Conservation (phyloP, 2,329 filamentous ascomycete genomes). For the Byssothecium circinans region DNA sequence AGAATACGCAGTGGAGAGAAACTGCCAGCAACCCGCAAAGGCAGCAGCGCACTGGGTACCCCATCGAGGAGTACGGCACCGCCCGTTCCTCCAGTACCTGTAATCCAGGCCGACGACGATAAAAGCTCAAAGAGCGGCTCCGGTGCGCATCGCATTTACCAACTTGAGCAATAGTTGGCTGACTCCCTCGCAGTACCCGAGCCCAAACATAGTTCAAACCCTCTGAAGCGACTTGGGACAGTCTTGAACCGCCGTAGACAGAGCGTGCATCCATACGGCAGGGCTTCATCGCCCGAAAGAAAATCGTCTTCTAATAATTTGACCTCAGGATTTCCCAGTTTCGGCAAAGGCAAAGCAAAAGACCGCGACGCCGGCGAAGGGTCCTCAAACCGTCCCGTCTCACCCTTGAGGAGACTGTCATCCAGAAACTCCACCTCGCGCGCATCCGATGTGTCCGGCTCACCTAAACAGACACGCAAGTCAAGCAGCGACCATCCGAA, state of each 20-base stretch:
- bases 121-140: slow-evolving; percentile 56
- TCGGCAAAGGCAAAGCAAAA: slow-evolving; percentile 66
- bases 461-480: slow-evolving; percentile 34
- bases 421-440: slow-evolving; percentile 27
- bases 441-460: slow-evolving; percentile 35
- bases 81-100: slow-evolving; percentile 36
- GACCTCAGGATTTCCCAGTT: slow-evolving; percentile 61
- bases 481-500: slow-evolving; percentile 33
- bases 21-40: slow-evolving; percentile 32
- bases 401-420: slow-evolving; percentile 31
- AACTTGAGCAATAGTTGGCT: not conserved
- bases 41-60: slow-evolving; percentile 29
- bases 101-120: slow-evolving; percentile 53
- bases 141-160: slow-evolving; percentile 34
- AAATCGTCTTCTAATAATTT: slow-evolving; percentile 58
- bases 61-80: slow-evolving; percentile 41
- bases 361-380: slow-evolving; percentile 55
- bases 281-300: slow-evolving; percentile 50
- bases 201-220: slow-evolving; percentile 40
- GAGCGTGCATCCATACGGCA: slow-evolving; percentile 45
- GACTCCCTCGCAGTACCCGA: slow-evolving; percentile 27
- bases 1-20: slow-evolving; percentile 46
- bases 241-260: slow-evolving; percentile 43
- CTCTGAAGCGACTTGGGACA: slow-evolving; percentile 46
- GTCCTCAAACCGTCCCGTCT: slow-evolving; percentile 35